phyloP scores from a whole-genome alignment of 768 basidiomycete genomes.

The Filobasidium wieringae region DNA sequence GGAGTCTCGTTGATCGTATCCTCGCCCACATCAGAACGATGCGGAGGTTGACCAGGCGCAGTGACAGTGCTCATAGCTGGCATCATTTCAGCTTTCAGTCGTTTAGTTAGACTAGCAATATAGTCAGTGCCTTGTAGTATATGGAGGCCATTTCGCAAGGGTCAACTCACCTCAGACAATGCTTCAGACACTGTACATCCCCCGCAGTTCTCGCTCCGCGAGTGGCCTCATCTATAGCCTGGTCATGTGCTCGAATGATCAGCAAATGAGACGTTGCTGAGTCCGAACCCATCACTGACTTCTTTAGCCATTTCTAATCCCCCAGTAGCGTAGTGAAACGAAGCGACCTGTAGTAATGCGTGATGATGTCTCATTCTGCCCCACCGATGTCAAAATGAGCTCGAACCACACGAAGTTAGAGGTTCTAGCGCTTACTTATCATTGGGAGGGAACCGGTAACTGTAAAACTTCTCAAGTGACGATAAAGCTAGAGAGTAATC shows the following conservation, averaged over 20 bases:
- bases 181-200: constrained; percentile 31
- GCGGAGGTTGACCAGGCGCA: constrained; percentile 1
- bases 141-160: neutral
- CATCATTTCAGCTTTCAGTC: constrained; percentile 5
- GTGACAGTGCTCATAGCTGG: constrained; percentile 1
- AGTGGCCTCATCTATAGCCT: constrained; percentile 36
- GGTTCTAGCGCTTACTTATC: constrained; percentile 16
- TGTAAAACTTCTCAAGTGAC: constrained; percentile 34
- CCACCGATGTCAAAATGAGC: neutral
- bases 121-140: neutral
- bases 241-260: neutral
- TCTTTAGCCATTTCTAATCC: constrained; percentile 26
- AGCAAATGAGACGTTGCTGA: neutral
- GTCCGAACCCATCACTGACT: constrained; percentile 19
- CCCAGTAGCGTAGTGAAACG: constrained; percentile 30
- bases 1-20: constrained; percentile 15
- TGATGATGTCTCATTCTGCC: constrained; percentile 38
- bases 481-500: constrained; percentile 30
- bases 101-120: neutral
- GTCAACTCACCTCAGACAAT: constrained; percentile 29
- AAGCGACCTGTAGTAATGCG: constrained; percentile 36
- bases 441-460: constrained; percentile 32
- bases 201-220: constrained; percentile 34
- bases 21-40: constrained; percentile 1
- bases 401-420: neutral